These are phyloP conservation scores for Puya raimondii DNA, from an alignment of 176 grass and related monocot genomes.

Conservation along the genomic window DNA sequence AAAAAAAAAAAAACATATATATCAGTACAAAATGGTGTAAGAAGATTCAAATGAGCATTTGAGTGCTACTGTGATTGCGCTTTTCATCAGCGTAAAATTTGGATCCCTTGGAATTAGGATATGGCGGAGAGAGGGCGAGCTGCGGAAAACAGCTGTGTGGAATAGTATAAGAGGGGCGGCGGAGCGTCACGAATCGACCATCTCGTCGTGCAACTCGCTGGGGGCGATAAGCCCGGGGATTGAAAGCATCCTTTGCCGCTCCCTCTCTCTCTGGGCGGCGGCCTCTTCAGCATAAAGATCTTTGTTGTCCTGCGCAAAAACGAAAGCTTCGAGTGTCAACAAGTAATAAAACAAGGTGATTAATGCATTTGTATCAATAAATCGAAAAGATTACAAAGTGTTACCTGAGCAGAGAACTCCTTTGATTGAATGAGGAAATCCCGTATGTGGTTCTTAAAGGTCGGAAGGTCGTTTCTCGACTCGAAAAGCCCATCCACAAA, in stretches of 20 bases:
- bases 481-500: constrained; percentile 86
- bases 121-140: neutral
- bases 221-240: constrained; percentile 96
- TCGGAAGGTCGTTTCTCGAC: constrained; percentile 79
- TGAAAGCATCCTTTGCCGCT: constrained; percentile 89
- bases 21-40: constrained; percentile 19
- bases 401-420: constrained; percentile 96
- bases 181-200: constrained; percentile 79
- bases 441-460: constrained; percentile 92
- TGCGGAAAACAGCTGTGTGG: neutral
- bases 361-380: neutral
- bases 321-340: neutral
- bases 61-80: too few relatives aligned
- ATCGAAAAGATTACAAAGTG: neutral
- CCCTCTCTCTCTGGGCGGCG: constrained; percentile 83
- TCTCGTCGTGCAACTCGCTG: constrained; percentile 95
- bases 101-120: constrained; percentile 4
- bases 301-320: constrained; percentile 79
- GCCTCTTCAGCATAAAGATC: constrained; percentile 97
- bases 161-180: neutral
- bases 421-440: constrained; percentile 98
- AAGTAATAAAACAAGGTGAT: neutral
- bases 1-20: constrained; percentile 24
- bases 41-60: neutral
- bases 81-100: too few relatives aligned